Evolutionary conservation across 1,284 basidiomycete genomes (phyloP).

Genomic region (Leccinum pachyderme): DNA sequence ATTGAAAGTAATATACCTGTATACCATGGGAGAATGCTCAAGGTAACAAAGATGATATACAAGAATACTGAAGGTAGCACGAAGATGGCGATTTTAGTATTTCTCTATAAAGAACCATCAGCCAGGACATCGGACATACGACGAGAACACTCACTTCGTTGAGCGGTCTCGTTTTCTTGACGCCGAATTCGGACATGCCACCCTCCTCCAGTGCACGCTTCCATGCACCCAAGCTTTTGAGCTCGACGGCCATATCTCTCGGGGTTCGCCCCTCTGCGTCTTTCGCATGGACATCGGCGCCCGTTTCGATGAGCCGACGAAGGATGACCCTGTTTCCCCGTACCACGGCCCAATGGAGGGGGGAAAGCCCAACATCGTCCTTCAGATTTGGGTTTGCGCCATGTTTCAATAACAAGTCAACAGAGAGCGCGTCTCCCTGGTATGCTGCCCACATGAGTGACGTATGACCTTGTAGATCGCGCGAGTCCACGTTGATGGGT

Average conservation of each 20-base stretch:
- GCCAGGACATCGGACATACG: background rate
- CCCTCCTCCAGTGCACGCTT: slow-evolving; percentile 86
- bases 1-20: slow-evolving; percentile 79
- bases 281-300: slow-evolving; percentile 79
- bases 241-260: slow-evolving; percentile 91
- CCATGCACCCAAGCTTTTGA: slow-evolving; percentile 89
- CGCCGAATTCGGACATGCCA: slow-evolving; percentile 74
- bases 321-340: slow-evolving; percentile 90
- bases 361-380: slow-evolving; percentile 84
- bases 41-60: slow-evolving; percentile 79
- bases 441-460: slow-evolving; percentile 99
- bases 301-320: slow-evolving; percentile 79
- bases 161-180: slow-evolving; percentile 63
- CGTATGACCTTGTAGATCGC: slow-evolving; percentile 92
- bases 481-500: slow-evolving; percentile 83
- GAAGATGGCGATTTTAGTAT: slow-evolving; percentile 83
- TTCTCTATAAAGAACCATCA: slow-evolving; percentile 47
- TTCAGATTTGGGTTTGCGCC: slow-evolving; percentile 76
- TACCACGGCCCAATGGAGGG: slow-evolving; percentile 99
- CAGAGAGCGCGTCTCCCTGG: slow-evolving; percentile 95
- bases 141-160: slow-evolving; percentile 52
- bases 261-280: slow-evolving; percentile 88
- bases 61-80: slow-evolving; percentile 76
- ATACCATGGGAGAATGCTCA: slow-evolving; percentile 87
- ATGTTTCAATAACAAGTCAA: slow-evolving; percentile 87